These are phyloP conservation scores for Cladophialophora bantiana DNA, from an alignment of 2,329 filamentous ascomycete genomes.

Conservation along the genomic window DNA sequence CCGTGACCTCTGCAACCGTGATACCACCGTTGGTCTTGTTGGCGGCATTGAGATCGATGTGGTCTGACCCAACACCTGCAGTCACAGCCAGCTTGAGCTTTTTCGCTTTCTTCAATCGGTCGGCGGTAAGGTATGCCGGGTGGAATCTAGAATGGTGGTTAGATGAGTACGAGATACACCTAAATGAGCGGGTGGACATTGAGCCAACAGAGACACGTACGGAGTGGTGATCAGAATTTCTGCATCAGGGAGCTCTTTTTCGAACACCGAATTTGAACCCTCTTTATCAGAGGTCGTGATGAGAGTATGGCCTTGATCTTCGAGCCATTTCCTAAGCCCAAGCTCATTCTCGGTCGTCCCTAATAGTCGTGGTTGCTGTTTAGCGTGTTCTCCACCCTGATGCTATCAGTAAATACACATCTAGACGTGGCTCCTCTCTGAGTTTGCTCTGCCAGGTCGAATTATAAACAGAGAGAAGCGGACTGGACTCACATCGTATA, in stretches of 20 bases:
- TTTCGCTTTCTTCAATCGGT: conserved; percentile 97
- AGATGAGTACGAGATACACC: conserved; percentile 7
- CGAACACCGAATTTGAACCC: conserved; percentile 88
- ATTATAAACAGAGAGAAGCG: background rate
- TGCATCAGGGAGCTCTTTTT: conserved; percentile 93
- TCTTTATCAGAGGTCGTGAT: conserved; percentile 99
- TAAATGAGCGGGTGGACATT: conserved; percentile 39
- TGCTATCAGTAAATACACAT: background rate
- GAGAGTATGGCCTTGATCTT: conserved; percentile 94
- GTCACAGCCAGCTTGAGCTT: conserved; percentile 98
- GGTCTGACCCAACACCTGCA: conserved; percentile 96
- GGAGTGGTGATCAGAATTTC: conserved; percentile 99
- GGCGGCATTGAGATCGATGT: conserved; percentile 94
- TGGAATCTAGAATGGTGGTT: conserved; percentile 74
- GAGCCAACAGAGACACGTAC: conserved; percentile 54
- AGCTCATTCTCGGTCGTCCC: conserved; percentile 99
- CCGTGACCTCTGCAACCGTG: conserved; percentile 97
- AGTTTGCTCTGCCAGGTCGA: background rate
- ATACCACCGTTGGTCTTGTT: conserved; percentile 98
- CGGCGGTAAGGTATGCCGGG: conserved; percentile 94
- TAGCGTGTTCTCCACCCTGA: conserved; percentile 80
- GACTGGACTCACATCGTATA: conserved; percentile 77
- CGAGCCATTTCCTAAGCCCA: conserved; percentile 94
- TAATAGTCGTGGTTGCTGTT: conserved; percentile 84
- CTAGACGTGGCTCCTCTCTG: conserved; percentile 12